Conservation (phyloP, 2,329 filamentous ascomycete species). For the Fusarium dlaminii region DNA sequence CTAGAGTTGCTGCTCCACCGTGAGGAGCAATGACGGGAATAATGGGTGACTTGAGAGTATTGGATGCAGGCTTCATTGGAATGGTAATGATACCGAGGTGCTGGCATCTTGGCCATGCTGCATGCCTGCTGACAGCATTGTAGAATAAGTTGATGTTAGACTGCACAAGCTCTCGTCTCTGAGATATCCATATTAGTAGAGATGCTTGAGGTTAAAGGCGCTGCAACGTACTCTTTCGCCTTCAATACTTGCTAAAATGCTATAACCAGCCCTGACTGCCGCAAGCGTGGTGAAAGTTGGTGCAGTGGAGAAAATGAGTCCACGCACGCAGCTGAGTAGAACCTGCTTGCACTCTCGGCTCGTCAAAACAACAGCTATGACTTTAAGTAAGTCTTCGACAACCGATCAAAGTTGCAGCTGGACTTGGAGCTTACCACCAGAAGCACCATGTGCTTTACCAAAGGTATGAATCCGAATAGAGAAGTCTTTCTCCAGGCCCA, state of each 20-base stretch:
- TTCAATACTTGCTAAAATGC: neutral
- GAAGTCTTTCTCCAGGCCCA: neutral
- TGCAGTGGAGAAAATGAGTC: neutral
- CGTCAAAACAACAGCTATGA: neutral
- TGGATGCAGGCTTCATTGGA: neutral
- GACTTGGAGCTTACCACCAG: neutral
- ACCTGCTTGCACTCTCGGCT: neutral
- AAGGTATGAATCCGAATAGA: neutral
- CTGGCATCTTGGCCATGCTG: neutral
- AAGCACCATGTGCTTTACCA: conserved; percentile 1
- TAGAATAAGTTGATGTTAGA: neutral
- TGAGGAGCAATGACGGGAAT: neutral
- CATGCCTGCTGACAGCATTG: neutral
- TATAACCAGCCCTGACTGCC: neutral
- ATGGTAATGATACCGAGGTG: neutral
- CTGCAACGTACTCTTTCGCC: neutral
- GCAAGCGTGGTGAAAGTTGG: neutral
- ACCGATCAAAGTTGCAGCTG: neutral
- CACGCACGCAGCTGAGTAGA: neutral
- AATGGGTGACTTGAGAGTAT: neutral
- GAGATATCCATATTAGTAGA: rapidly evolving
- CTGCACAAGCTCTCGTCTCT: neutral
- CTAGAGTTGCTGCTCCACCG: neutral
- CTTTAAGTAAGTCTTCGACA: neutral
- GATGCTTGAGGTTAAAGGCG: rapidly evolving